Conservation (phyloP, 2,329 filamentous ascomycete species). For the Fusarium sp. region DNA sequence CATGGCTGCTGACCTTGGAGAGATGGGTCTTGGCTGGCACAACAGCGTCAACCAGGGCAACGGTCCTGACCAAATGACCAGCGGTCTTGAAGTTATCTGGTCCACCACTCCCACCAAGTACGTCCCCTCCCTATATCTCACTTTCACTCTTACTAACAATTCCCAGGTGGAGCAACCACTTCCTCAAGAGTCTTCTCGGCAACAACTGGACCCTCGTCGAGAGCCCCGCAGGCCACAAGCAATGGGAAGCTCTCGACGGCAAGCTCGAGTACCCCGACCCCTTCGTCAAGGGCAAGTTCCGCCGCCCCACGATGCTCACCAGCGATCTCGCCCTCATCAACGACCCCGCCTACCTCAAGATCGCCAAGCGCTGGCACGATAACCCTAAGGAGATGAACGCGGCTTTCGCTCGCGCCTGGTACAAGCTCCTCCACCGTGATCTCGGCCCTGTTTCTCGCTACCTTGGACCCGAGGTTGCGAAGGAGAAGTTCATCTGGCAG, state of each 20-base stretch:
- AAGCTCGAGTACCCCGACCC: slow-evolving; percentile 77
- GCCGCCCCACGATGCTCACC: slow-evolving; percentile 80
- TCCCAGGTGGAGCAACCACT: slow-evolving; percentile 74
- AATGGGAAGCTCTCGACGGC: slow-evolving; percentile 80
- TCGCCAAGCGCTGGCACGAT: slow-evolving; percentile 75
- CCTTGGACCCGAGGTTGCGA: slow-evolving; percentile 79
- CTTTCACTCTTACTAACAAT: slow-evolving; percentile 4
- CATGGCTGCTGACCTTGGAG: slow-evolving; percentile 70
- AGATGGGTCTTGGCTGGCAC: slow-evolving; percentile 79
- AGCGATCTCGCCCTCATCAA: slow-evolving; percentile 78
- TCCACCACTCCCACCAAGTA: slow-evolving; percentile 76
- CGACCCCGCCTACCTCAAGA: slow-evolving; percentile 81
- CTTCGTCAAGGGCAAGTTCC: slow-evolving; percentile 77
- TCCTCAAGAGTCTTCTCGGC: slow-evolving; percentile 80
- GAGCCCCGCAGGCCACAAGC: slow-evolving; percentile 76
- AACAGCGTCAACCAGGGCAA: slow-evolving; percentile 74
- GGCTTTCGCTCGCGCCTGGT: slow-evolving; percentile 80
- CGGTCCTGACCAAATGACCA: slow-evolving; percentile 79
- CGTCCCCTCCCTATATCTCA: neutral
- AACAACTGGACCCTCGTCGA: slow-evolving; percentile 83
- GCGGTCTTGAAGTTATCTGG: slow-evolving; percentile 83
- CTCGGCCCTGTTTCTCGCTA: slow-evolving; percentile 78
- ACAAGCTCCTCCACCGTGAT: slow-evolving; percentile 86
- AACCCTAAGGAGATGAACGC: slow-evolving; percentile 76
- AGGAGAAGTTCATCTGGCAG: slow-evolving; percentile 78